Base-by-base conservation (phyloP, 805 yeast genomes). In the Metschnikowia henanensis region DNA sequence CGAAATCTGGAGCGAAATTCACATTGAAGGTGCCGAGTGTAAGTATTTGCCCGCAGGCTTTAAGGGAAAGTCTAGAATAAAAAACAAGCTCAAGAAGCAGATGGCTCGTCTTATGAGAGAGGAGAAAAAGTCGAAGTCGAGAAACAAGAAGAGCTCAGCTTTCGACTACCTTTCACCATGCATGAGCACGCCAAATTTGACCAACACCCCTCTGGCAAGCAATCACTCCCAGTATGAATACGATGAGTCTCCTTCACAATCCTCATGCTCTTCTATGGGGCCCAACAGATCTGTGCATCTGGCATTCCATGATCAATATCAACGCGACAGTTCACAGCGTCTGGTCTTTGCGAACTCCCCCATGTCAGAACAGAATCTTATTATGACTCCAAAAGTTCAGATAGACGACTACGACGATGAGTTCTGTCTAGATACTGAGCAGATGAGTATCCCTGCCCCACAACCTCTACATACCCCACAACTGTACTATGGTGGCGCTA, bases 1-100 rank as follows among this genome's bases (percentile, higher is more conserved):
- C 39, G 70, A 69, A 46, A 72, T 71, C 19, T 79, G 83, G 83
- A 63, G 78, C 41, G 75, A 70, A 44, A 57, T 65, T 32, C 83
- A 79, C 49, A 69, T 79, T 32, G 75, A 70, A 50, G 73, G 71
- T 7, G 79, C 76, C 37, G 69, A 72, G 47, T 79, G 83, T 63
- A 62, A 59, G 49, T 65, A 52, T 52, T 63, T 71, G 46, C 76
- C 76, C 7, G 39, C 50, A n/a, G 75, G 75, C 1, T 71, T 70
- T 50, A 63, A 67, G 46, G 76, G 76, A 17, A 70, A 69, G 50
- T 65, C 72, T 7, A 57, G 75, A 50, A 68, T 71, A 46, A 70
- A 70, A 57, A 70, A 70, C 56, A 60, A 69, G 41, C 55, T 70
- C 48, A 66, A 61, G 60, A 69, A 68, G 54, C 69, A 66, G 51